phyloP scores from a whole-genome alignment of 2,329 filamentous ascomycete species.

The Ophiostoma sp. region DNA sequence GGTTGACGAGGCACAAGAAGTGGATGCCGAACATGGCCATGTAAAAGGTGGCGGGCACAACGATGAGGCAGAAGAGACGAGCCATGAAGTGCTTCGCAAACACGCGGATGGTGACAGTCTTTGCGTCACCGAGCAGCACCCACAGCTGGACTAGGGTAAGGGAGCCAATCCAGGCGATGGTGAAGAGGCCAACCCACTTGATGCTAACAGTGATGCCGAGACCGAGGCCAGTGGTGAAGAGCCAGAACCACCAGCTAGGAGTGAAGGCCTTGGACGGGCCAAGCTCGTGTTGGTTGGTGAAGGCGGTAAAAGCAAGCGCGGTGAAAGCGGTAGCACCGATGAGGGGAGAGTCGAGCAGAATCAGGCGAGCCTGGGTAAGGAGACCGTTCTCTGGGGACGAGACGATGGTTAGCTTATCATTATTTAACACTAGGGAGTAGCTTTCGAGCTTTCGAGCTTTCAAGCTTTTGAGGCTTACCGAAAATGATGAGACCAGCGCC shows the following conservation, averaged over 20 bases:
- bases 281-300: slow-evolving; percentile 94
- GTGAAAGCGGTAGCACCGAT: slow-evolving; percentile 92
- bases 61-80: slow-evolving; percentile 81
- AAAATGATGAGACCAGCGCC: slow-evolving; percentile 87
- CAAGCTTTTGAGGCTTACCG: slow-evolving; percentile 44
- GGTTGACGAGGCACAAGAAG: slow-evolving; percentile 87
- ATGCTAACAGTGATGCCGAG: slow-evolving; percentile 89
- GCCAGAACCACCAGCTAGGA: slow-evolving; percentile 97
- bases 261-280: slow-evolving; percentile 84
- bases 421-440: not conserved
- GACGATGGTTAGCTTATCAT: not conserved
- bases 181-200: slow-evolving; percentile 99
- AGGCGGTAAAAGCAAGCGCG: slow-evolving; percentile 81
- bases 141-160: slow-evolving; percentile 90
- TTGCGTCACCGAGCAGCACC: slow-evolving; percentile 85
- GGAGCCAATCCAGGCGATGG: slow-evolving; percentile 93
- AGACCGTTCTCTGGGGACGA: slow-evolving; percentile 76
- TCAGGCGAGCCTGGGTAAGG: slow-evolving; percentile 88
- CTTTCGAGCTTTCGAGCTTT: slow-evolving; percentile 25
- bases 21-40: slow-evolving; percentile 97
- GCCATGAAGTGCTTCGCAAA: slow-evolving; percentile 95
- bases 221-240: slow-evolving; percentile 76
- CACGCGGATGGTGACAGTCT: slow-evolving; percentile 74
- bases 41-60: slow-evolving; percentile 86
- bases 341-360: slow-evolving; percentile 91